These are phyloP conservation scores for Boletus rubescentipes DNA, from an alignment of 768 basidiomycete species.

Conservation along the genomic window DNA sequence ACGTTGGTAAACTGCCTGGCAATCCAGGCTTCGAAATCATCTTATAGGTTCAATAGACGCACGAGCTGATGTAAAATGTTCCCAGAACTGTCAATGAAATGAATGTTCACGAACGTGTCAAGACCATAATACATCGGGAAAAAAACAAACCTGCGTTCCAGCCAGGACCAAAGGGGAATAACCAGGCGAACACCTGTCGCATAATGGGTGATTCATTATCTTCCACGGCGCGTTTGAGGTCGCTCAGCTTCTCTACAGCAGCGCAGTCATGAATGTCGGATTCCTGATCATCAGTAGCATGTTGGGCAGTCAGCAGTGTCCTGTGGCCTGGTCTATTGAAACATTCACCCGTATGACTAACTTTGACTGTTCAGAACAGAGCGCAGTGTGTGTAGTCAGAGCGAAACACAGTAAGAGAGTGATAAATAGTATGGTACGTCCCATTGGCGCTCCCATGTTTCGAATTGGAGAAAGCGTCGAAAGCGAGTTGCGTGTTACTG, in stretches of 20 bases:
- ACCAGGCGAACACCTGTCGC: constrained; percentile 73
- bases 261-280: constrained; percentile 43
- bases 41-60: constrained; percentile 34
- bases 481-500: constrained; percentile 1
- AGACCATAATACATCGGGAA: not conserved
- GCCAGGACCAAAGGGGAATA: constrained; percentile 90
- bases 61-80: constrained; percentile 97
- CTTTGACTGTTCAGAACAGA: constrained; percentile 20
- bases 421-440: constrained; percentile 33
- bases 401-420: constrained; percentile 44
- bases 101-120: constrained; percentile 24
- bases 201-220: constrained; percentile 69
- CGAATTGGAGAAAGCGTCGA: not conserved
- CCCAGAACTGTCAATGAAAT: constrained; percentile 69
- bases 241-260: constrained; percentile 47
- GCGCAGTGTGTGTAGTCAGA: constrained; percentile 17
- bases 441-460: constrained; percentile 21
- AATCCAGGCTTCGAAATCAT: constrained; percentile 17
- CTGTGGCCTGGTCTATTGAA: not conserved
- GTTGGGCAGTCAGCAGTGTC: constrained; percentile 10
- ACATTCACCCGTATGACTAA: constrained; percentile 33
- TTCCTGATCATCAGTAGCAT: constrained; percentile 33
- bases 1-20: constrained; percentile 23
- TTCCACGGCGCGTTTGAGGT: constrained; percentile 61
- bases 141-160: constrained; percentile 66